These are phyloP conservation scores for Populus hybrid DNA, from an alignment of 441 rosid genomes.

Conservation along the genomic window DNA sequence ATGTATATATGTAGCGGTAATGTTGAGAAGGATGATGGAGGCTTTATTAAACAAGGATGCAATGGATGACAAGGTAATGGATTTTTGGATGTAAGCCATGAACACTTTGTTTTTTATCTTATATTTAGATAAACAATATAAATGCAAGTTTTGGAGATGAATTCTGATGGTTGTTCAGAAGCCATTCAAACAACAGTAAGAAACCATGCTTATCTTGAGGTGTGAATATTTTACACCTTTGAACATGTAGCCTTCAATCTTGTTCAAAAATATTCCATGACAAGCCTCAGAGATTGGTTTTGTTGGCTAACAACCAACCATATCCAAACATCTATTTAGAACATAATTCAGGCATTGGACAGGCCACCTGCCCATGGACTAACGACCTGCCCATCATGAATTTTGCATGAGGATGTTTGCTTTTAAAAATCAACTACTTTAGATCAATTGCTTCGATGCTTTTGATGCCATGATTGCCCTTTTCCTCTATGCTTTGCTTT, in stretches of 20 bases:
- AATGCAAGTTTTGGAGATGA: not conserved
- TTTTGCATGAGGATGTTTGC: not conserved
- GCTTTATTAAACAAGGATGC: conserved; percentile 95
- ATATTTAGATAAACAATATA: not conserved
- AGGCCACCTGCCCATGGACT: not conserved
- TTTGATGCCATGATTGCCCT: not conserved
- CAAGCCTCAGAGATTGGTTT: not conserved
- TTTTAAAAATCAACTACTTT: not conserved
- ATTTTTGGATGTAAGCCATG: not conserved
- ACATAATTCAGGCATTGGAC: not conserved
- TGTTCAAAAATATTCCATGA: not conserved
- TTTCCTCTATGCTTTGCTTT: not conserved
- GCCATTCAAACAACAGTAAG: not conserved
- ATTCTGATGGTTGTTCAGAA: not conserved
- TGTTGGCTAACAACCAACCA: not conserved
- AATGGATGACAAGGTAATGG: conserved; percentile 92
- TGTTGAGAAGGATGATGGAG: conserved; percentile 96
- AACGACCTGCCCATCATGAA: not conserved
- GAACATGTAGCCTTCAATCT: conserved; percentile 4
- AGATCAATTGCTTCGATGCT: not conserved
- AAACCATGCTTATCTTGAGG: not conserved
- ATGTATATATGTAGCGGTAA: conserved; percentile 93
- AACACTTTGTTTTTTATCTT: not conserved
- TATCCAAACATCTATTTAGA: not conserved
- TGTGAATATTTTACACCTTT: not conserved